These are phyloP conservation scores for Aureobasidium melanogenum DNA, from an alignment of 2,329 filamentous ascomycete genomes.

Conservation along the genomic window DNA sequence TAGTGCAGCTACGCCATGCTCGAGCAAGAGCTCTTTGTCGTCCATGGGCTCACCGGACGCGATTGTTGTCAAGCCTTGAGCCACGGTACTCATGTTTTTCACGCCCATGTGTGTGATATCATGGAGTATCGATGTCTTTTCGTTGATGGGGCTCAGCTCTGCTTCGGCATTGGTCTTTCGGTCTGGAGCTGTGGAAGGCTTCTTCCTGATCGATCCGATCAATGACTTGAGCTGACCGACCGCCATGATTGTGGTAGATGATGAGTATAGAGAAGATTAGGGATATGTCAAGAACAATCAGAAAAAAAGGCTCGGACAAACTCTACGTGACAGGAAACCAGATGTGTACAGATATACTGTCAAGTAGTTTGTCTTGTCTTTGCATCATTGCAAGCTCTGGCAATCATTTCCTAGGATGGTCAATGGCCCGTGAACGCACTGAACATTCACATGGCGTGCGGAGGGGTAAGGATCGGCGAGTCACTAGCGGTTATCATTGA, in stretches of 20 bases:
- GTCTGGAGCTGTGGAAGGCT: constrained; percentile 40
- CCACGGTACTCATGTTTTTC: constrained; percentile 32
- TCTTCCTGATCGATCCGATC: constrained; percentile 37
- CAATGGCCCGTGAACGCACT: neutral
- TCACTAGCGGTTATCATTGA: neutral
- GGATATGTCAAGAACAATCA: neutral
- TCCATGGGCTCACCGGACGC: constrained; percentile 38
- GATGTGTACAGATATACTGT: neutral
- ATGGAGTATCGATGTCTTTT: constrained; percentile 34
- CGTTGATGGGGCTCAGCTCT: constrained; percentile 18
- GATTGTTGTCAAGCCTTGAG: constrained; percentile 33
- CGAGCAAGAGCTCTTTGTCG: constrained; percentile 40
- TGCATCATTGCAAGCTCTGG: neutral
- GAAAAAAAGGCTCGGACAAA: neutral
- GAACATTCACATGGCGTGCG: neutral
- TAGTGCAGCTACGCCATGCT: constrained; percentile 45
- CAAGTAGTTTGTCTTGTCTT: neutral
- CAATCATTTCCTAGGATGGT: neutral
- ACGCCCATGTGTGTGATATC: constrained; percentile 32
- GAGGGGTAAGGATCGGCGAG: neutral
- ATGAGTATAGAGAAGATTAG: neutral
- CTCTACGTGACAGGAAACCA: neutral
- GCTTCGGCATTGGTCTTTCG: constrained; percentile 34
- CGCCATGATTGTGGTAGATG: constrained; percentile 15
- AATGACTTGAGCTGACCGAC: constrained; percentile 32